Conservation (phyloP, 2,329 filamentous ascomycete species). For the Pestalotiopsis sp. region DNA sequence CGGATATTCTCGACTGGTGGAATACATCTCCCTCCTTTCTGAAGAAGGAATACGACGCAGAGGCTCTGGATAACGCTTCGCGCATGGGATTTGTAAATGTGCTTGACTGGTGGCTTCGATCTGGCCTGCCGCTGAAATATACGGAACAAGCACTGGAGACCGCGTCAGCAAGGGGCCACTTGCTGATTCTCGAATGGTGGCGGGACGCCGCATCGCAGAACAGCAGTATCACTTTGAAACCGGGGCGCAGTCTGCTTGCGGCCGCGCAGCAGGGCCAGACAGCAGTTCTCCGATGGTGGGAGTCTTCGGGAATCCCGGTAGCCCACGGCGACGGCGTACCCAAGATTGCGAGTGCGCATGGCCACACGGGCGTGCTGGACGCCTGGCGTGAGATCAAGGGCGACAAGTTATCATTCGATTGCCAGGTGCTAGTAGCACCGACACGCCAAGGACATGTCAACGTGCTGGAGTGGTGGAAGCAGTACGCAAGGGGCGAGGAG, state of each 20-base stretch:
- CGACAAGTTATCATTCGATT: constrained; percentile 74
- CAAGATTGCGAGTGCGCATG: constrained; percentile 82
- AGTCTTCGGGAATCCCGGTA: constrained; percentile 76
- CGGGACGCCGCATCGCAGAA: constrained; percentile 67
- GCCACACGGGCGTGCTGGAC: constrained; percentile 81
- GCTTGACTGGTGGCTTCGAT: constrained; percentile 88
- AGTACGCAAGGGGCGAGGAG: constrained; percentile 60
- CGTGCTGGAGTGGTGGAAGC: constrained; percentile 92
- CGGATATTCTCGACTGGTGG: constrained; percentile 91
- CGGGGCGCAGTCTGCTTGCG: constrained; percentile 81
- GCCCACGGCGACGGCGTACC: constrained; percentile 81
- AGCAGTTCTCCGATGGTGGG: constrained; percentile 85
- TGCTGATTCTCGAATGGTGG: constrained; percentile 95
- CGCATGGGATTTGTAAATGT: constrained; percentile 83
- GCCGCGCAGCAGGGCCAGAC: constrained; percentile 82
- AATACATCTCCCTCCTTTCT: constrained; percentile 79
- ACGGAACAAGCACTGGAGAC: constrained; percentile 87
- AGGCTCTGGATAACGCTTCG: constrained; percentile 86
- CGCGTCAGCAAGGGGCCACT: constrained; percentile 80
- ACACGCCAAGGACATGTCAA: constrained; percentile 84
- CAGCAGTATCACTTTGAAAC: constrained; percentile 66
- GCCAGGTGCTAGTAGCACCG: constrained; percentile 81
- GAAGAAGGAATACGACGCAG: constrained; percentile 82
- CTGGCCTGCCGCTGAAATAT: constrained; percentile 77
- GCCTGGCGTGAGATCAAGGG: constrained; percentile 79